Evolutionary conservation across 768 basidiomycete species (phyloP).

Genomic region (Podaxis sp.): DNA sequence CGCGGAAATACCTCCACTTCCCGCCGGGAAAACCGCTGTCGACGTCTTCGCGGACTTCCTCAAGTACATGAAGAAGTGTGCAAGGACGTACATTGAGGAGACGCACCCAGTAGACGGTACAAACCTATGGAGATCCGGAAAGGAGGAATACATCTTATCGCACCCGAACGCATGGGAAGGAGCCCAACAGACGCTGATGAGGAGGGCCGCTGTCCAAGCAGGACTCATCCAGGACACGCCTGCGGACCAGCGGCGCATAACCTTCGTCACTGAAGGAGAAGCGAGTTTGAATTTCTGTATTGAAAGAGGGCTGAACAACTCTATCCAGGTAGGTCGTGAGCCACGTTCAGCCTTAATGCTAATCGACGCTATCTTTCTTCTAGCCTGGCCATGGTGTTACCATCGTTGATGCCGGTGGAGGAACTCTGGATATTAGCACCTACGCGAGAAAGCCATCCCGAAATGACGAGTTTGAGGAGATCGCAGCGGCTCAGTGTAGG

Average conservation of each 20-base stretch:
- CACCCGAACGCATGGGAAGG: slow-evolving; percentile 62
- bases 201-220: slow-evolving; percentile 43
- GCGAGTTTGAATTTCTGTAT: slow-evolving; percentile 54
- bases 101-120: slow-evolving; percentile 36
- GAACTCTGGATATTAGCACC: slow-evolving; percentile 58
- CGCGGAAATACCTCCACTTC: slow-evolving; percentile 27
- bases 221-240: slow-evolving; percentile 39
- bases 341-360: not conserved
- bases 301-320: slow-evolving; percentile 16
- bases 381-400: slow-evolving; percentile 47
- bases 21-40: slow-evolving; percentile 31
- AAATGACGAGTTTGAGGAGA: slow-evolving; percentile 36
- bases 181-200: slow-evolving; percentile 48
- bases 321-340: slow-evolving; percentile 7
- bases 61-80: slow-evolving; percentile 37
- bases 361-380: not conserved
- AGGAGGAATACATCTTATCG: slow-evolving; percentile 40
- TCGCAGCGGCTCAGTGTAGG: slow-evolving; percentile 39
- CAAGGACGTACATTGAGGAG: slow-evolving; percentile 37
- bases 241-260: slow-evolving; percentile 35
- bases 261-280: slow-evolving; percentile 55
- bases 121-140: slow-evolving; percentile 22
- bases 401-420: slow-evolving; percentile 63
- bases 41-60: slow-evolving; percentile 44
- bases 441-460: slow-evolving; percentile 36